A percentile compares a stretch with the other conserved stretches of the same genome.
These are phyloP conservation scores for Delitschia confertaspora DNA, from an alignment of 495 filamentous ascomycete genomes.

Conservation along the genomic window DNA sequence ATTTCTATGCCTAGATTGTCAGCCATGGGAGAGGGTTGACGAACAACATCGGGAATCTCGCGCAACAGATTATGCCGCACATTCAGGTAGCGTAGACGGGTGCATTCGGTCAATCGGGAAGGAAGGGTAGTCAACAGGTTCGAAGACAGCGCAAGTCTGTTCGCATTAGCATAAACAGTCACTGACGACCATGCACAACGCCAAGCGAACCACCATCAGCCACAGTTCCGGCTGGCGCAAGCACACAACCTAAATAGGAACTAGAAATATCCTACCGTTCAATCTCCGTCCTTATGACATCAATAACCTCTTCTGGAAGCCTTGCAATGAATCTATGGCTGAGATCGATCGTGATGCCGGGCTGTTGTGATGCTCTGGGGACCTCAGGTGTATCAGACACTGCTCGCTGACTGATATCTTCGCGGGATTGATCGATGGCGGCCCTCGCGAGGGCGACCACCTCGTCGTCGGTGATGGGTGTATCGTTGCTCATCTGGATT, in stretches of 20 bases:
- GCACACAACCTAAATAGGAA: too few species aligned
- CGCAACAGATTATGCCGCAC: constrained; percentile 77
- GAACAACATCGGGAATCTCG: constrained; percentile 78
- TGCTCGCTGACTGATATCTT: constrained; percentile 21
- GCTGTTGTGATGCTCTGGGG: constrained; percentile 37
- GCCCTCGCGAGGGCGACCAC: constrained; percentile 24
- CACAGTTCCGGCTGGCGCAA: not conserved
- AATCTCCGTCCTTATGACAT: constrained; percentile 85
- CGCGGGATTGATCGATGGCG: constrained; percentile 25
- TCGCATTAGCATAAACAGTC: constrained; percentile 16
- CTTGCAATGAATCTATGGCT: constrained; percentile 70
- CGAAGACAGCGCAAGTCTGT: constrained; percentile 78
- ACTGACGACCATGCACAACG: not conserved
- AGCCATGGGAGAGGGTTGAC: constrained; percentile 31
- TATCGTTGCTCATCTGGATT: constrained; percentile 28
- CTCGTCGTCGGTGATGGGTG: constrained; percentile 26
- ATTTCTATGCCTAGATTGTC: not conserved
- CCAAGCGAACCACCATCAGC: too few species aligned
- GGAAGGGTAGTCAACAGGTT: constrained; percentile 77
- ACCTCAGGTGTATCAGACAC: constrained; percentile 13
- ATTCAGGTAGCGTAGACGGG: constrained; percentile 88
- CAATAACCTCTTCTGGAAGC: constrained; percentile 82
- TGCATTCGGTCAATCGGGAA: constrained; percentile 73
- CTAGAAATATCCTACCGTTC: constrained; percentile 58
- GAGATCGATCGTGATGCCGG: constrained; percentile 79